A percentile compares a stretch with the other conserved stretches of the same genome.
These are phyloP conservation scores for Eucommia ulmoides DNA, from an alignment of 257 asterid genomes.

Conservation along the genomic window DNA sequence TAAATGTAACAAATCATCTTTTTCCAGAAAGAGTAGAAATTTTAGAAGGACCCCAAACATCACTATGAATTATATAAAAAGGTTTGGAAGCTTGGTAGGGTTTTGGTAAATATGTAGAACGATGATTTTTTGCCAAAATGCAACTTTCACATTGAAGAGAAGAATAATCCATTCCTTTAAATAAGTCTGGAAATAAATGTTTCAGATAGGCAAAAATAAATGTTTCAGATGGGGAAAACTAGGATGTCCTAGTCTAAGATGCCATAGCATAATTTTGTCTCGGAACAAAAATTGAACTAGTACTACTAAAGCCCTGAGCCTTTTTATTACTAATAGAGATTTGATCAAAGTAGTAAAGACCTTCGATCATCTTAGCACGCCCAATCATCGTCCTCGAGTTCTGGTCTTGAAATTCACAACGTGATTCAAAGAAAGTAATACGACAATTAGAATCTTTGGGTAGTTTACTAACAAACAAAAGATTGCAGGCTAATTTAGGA, in stretches of 20 bases:
- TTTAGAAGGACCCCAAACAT: background rate
- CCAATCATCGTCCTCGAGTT: background rate
- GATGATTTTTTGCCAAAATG: background rate
- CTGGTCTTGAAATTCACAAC: background rate
- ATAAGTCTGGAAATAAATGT: background rate
- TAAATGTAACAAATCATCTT: background rate
- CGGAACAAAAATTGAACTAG: no score
- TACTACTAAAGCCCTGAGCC: background rate
- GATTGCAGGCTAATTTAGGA: background rate
- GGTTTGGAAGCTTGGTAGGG: constrained; percentile 2
- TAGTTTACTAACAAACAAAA: background rate
- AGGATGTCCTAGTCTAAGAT: constrained; percentile 7
- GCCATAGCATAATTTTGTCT: background rate
- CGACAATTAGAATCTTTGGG: background rate
- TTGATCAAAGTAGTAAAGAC: background rate
- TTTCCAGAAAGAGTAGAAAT: background rate
- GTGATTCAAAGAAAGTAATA: background rate
- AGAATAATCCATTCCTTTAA: constrained; percentile 3
- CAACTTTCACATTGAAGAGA: constrained; percentile 6
- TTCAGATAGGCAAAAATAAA: background rate
- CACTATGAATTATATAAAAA: constrained; percentile 2
- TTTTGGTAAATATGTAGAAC: background rate
- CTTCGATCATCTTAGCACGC: background rate
- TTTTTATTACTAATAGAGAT: background rate
- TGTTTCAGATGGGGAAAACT: no score